Evolutionary conservation across 1,139 yeast species (phyloP), one percentile per base, ranked within the genome.

Genomic region (Debaryomyces sp.): DNA sequence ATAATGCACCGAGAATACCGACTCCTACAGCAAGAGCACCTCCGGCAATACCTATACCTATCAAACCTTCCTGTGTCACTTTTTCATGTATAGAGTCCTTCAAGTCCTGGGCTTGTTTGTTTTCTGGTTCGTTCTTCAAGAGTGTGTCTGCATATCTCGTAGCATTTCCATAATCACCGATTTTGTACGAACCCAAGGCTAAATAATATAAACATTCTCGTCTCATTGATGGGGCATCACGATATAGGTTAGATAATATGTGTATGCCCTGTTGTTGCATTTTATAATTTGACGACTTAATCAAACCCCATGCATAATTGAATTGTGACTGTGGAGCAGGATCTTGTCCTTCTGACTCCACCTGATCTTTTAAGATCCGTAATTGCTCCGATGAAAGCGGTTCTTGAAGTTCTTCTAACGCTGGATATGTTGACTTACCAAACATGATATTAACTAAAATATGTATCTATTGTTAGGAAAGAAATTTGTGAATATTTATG

Each of bases 271-370:
- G 77, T 56, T 85, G 80, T 61, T 89, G 96, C 51, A 88, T 85
- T 44, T 75, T 77, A 22, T 75, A 75, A 41, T 75, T 71, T 44
- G 68, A 61, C 5, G 96, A 84, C 63, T 91, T 91, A 53, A 95
- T 82, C 47, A 94, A 73, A 1, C 96, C 99, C 99, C 99, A 95
- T 0, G 97, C 96, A 60, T 89, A 89, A 67, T 94, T 95, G 77
- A 95, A 95, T 50, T 84, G 81, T 4, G 97, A 87, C 65, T 90
- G 97, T 0, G 89, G 78, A 0, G 91, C 78, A 0, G 90, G 92
- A 44, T 80, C 74, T 9, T 95, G 96, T 36, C 88, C 85, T 64
- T 95, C 99, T 2, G 87, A 75, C 32, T 84, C 81, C 41, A 90
- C 89, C 59, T 92, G 97, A 59, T 85, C 81, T 52, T 82, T 84